These are phyloP conservation scores for Bertia moriformis DNA, from an alignment of 2,329 filamentous ascomycete species.

Conservation along the genomic window DNA sequence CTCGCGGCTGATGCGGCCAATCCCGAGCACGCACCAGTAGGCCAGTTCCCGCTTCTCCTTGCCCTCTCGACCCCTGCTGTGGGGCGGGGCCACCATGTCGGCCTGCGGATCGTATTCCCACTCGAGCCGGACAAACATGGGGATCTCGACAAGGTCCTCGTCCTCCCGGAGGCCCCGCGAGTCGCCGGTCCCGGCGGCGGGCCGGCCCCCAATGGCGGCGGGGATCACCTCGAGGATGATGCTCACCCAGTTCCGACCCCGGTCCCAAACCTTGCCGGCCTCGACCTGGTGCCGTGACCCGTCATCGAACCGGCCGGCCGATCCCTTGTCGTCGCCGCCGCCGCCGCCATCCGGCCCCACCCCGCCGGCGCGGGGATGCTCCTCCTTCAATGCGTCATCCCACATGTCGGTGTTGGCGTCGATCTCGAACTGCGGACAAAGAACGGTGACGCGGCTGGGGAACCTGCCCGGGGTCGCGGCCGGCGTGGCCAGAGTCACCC, in stretches of 20 bases:
- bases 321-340: too few species aligned
- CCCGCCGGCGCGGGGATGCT: conserved; percentile 17
- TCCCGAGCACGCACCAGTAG: conserved; percentile 87
- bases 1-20: conserved; percentile 69
- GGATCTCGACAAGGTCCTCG: conserved; percentile 67
- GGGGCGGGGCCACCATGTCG: conserved; percentile 31
- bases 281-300: conserved; percentile 50
- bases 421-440: conserved; percentile 88
- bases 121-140: conserved; percentile 81
- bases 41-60: conserved; percentile 76
- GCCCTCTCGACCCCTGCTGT: conserved; percentile 43
- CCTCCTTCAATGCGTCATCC: conserved; percentile 71
- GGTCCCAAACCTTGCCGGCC: conserved; percentile 91
- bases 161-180: conserved; percentile 36
- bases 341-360: conserved; percentile 11
- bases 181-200: conserved; percentile 21
- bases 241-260: conserved; percentile 84
- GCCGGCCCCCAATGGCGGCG: conserved; percentile 31
- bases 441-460: conserved; percentile 68
- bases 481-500: conserved; percentile 75
- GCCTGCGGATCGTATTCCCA: conserved; percentile 61
- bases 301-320: conserved; percentile 20
- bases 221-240: conserved; percentile 84
- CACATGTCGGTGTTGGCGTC: conserved; percentile 87
- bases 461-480: conserved; percentile 64